Conservation (phyloP, 2,329 filamentous ascomycete genomes). For the Beauveria medogensis region DNA sequence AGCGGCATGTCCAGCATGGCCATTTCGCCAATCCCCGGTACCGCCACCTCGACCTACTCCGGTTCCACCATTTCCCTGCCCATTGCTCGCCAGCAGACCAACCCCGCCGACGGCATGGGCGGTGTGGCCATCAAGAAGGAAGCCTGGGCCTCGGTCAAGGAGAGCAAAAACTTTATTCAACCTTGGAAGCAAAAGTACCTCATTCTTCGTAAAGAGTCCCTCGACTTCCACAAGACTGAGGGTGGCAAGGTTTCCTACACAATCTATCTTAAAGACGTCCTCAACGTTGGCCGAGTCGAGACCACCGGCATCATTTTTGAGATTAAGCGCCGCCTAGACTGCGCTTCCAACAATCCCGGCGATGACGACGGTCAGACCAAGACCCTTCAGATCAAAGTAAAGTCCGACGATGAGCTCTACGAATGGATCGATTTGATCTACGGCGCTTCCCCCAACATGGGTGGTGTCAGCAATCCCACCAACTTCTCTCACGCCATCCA, state of each 20-base stretch:
- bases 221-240: slow-evolving; percentile 92
- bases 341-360: slow-evolving; percentile 60
- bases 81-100: slow-evolving; percentile 55
- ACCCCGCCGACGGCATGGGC: slow-evolving; percentile 53
- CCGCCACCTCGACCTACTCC: slow-evolving; percentile 58
- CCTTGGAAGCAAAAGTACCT: slow-evolving; percentile 87
- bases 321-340: slow-evolving; percentile 69
- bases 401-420: slow-evolving; percentile 93
- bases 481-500: slow-evolving; percentile 97
- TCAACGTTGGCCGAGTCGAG: slow-evolving; percentile 85
- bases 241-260: slow-evolving; percentile 81
- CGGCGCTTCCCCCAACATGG: slow-evolving; percentile 92
- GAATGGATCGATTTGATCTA: slow-evolving; percentile 99
- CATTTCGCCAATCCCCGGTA: slow-evolving; percentile 61
- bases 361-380: slow-evolving; percentile 75
- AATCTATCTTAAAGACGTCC: slow-evolving; percentile 77
- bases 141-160: slow-evolving; percentile 79
- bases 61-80: slow-evolving; percentile 66
- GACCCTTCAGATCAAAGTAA: slow-evolving; percentile 85
- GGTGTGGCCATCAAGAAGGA: slow-evolving; percentile 72
- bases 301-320: slow-evolving; percentile 89
- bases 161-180: slow-evolving; percentile 78
- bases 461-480: slow-evolving; percentile 94
- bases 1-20: slow-evolving; percentile 75
- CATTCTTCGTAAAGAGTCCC: slow-evolving; percentile 81